Base-by-base conservation (phyloP, 2,329 filamentous ascomycete genomes). In the Karstenula rhodostoma region DNA sequence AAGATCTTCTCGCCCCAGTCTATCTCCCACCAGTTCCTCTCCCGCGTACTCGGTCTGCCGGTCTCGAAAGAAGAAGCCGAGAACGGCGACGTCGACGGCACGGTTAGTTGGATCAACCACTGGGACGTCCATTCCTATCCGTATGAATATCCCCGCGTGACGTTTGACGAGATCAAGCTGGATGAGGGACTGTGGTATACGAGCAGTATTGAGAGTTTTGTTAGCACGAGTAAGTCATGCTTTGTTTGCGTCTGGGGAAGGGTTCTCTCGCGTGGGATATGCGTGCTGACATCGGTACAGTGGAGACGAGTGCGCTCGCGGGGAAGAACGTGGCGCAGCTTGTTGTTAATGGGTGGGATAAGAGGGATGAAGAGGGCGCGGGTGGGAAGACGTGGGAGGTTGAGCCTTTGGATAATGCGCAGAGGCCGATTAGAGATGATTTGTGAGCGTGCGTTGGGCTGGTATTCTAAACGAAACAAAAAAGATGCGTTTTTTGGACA, bases 291-390 rank as follows among this genome's bases (percentile, higher is more conserved):
- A 1, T 15, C 19, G 3, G 23, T 13, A 42, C 23, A 53, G 50
- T 98, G 94, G 94, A 98, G 82, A 96, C 94, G 8, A 96, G 89
- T 74, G 90, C 91, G 1, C 78, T 97, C 66, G 94, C 94, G 89
- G 94, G 94, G 0, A 92, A 86, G 85, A 94, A 94, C 72, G 88
- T 94, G 23, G 91, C 91, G 3, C 84, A 83, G 62, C 79, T 94
- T 53, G 83, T 94, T 52, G 83, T 88, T 0, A 86, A 93, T 68
- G 85, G 86, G 56, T 86, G 83, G 73, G 71, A 76, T 65, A 56
- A 50, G 50, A 37, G 33, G 40, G 29, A 62, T 12, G 51, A 32
- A 22, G 48, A 58, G 46, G 43, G 40, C n/a, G 17, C 42, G 17
- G 37, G 40, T n/a, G 57, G 43, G 5, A 48, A 64, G 23, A 27